A percentile compares a stretch with the other conserved stretches of the same genome.
Conservation (phyloP, 2,329 filamentous ascomycete species). For the Ambrosiella xylebori region DNA sequence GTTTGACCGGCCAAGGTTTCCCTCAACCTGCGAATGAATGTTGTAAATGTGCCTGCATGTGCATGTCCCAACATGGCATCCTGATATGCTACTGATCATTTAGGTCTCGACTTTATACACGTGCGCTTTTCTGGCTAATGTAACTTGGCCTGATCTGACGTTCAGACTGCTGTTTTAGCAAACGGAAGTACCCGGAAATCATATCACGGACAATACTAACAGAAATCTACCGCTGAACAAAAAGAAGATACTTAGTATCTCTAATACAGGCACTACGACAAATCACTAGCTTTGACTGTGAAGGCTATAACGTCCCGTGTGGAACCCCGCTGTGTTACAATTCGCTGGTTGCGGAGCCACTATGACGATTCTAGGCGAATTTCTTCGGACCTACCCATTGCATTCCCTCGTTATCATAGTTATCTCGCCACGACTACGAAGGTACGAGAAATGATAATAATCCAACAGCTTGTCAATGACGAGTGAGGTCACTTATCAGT, state of each 20-base stretch:
- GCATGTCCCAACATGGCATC: background rate
- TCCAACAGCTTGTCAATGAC: too few species aligned
- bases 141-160: conserved; percentile 6
- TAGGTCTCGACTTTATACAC: background rate
- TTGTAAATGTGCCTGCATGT: conserved; percentile 1
- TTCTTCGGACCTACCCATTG: background rate
- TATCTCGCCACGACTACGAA: background rate
- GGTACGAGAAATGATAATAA: too few species aligned
- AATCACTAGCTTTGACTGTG: background rate
- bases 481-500: background rate
- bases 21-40: background rate
- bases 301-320: conserved; percentile 1
- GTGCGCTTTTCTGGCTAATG: background rate
- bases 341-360: conserved; percentile 8
- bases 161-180: background rate
- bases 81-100: background rate
- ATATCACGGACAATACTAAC: background rate
- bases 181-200: background rate
- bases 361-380: background rate
- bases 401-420: background rate
- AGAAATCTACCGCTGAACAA: background rate
- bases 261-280: too few species aligned
- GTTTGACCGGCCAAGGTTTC: background rate
- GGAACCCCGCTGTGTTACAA: background rate
- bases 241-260: too few species aligned